These are phyloP conservation scores for Hypoxylon cercidicola DNA, from an alignment of 495 filamentous ascomycete species.

Conservation along the genomic window DNA sequence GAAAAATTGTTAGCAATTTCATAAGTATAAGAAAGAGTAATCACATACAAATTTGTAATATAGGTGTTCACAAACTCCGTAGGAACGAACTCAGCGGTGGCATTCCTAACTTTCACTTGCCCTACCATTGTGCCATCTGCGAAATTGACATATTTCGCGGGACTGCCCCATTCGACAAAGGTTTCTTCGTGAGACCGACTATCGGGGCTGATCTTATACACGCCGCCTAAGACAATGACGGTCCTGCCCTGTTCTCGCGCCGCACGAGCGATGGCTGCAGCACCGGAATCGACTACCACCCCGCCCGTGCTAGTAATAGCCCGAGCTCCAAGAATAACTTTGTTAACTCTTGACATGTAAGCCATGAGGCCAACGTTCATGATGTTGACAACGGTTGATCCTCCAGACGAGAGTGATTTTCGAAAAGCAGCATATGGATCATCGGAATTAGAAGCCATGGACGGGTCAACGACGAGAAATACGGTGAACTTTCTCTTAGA, in stretches of 20 bases:
- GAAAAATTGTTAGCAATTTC: slow-evolving; percentile 44
- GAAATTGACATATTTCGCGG: slow-evolving; percentile 75
- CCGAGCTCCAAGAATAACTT: slow-evolving; percentile 88
- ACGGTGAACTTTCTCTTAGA: slow-evolving; percentile 88
- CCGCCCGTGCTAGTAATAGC: slow-evolving; percentile 88
- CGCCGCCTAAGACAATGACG: slow-evolving; percentile 83
- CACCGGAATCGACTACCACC: slow-evolving; percentile 80
- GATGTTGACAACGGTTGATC: slow-evolving; percentile 82
- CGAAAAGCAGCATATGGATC: slow-evolving; percentile 64
- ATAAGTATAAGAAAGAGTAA: not conserved
- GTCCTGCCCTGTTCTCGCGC: slow-evolving; percentile 81
- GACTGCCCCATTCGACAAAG: slow-evolving; percentile 83
- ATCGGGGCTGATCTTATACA: slow-evolving; percentile 91
- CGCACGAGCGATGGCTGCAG: slow-evolving; percentile 80
- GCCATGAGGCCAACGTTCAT: slow-evolving; percentile 87
- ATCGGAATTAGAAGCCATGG: slow-evolving; percentile 50
- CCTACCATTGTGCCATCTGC: slow-evolving; percentile 79
- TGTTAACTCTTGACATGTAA: slow-evolving; percentile 92
- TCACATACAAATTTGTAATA: slow-evolving; percentile 88
- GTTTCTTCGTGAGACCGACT: slow-evolving; percentile 82
- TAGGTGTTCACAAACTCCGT: slow-evolving; percentile 86
- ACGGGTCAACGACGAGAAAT: slow-evolving; percentile 75
- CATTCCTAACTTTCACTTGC: slow-evolving; percentile 81
- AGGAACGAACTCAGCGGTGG: slow-evolving; percentile 83
- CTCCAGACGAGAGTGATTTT: slow-evolving; percentile 78